Evolutionary conservation across 202 grass and related monocot genomes (phyloP), one percentile per base, ranked within the genome.

Genomic region (Eragrostis tef): DNA sequence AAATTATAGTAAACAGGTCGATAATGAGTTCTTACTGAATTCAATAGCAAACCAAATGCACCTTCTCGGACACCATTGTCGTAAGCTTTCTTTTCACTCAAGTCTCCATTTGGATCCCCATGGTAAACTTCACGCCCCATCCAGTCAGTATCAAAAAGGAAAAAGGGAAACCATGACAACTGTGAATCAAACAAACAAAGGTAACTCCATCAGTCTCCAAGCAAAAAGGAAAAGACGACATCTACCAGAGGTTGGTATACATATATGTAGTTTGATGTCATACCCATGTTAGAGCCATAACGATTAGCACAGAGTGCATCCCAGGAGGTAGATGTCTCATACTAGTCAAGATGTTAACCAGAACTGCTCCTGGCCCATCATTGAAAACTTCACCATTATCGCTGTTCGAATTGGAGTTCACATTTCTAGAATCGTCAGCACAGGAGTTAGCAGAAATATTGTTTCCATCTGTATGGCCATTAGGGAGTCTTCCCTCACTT

Each of bases 271-370:
- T 63, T 15, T 10, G 67, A 56, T 17, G 1, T 7, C 79, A 51
- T 95, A 99, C 96, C 96, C 96, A 99, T 67, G 96, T 99, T 67
- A 99, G 89, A 47, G 90, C 92, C 96, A 98, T 98, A 76, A 98
- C 96, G 64, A 95, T 25, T 81, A 98, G 96, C 85, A 98, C 96
- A 9, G 90, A 94, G 81, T 95, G 83, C 96, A 98, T 98, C 49
- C 88, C 96, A 81, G 87, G 60, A 16, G 96, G 96, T 46, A 98
- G 87, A 89, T 99, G 92, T 83, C 96, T 95, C 87, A 99, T 83
- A 80, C 92, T 99, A 52, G 96, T 99, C 81, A 99, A 85, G 75
- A 99, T 95, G 42, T 99, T 95, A 58, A 99, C 92, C 83, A 99
- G 88, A 85, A 99, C 92, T 72, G 92, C 92, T 78, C 88, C 90